These are phyloP conservation scores for Alternaria hordeiaustralica DNA, from an alignment of 2,329 filamentous ascomycete species.

Conservation along the genomic window DNA sequence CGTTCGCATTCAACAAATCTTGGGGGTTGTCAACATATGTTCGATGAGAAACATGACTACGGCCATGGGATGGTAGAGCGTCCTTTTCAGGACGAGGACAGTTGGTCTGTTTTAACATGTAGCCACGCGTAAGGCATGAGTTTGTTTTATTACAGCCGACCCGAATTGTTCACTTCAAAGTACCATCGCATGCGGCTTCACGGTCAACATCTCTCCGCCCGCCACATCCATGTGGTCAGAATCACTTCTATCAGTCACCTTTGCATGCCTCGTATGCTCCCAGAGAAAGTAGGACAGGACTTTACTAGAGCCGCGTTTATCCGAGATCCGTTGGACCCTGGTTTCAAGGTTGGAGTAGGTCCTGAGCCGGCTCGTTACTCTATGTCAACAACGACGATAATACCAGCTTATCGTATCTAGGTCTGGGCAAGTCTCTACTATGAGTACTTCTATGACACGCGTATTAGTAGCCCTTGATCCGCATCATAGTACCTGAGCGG, in stretches of 20 bases:
- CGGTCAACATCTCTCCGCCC: neutral
- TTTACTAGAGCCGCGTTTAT: neutral
- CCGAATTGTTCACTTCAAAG: neutral
- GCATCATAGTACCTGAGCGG: neutral
- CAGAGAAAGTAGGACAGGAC: rapidly evolving
- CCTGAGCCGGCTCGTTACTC: neutral
- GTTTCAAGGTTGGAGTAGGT: neutral
- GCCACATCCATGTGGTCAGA: neutral
- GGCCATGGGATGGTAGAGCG: neutral
- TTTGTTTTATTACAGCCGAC: neutral
- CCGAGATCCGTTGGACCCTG: neutral
- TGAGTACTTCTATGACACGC: rapidly evolving
- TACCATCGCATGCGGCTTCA: neutral
- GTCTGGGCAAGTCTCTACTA: neutral
- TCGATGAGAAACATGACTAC: neutral
- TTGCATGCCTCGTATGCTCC: neutral
- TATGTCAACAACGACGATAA: neutral
- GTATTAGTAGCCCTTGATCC: neutral
- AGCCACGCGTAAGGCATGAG: constrained; percentile 5
- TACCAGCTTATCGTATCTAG: neutral
- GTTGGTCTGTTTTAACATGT: neutral
- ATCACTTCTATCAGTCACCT: neutral
- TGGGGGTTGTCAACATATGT: neutral
- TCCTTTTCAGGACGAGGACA: neutral
- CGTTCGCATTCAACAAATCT: constrained; percentile 2